Percentiles rank a stretch among this genome's conserved stretches.
These are phyloP conservation scores for Gynochthodes officinalis DNA, from an alignment of 257 asterid species.

Conservation along the genomic window DNA sequence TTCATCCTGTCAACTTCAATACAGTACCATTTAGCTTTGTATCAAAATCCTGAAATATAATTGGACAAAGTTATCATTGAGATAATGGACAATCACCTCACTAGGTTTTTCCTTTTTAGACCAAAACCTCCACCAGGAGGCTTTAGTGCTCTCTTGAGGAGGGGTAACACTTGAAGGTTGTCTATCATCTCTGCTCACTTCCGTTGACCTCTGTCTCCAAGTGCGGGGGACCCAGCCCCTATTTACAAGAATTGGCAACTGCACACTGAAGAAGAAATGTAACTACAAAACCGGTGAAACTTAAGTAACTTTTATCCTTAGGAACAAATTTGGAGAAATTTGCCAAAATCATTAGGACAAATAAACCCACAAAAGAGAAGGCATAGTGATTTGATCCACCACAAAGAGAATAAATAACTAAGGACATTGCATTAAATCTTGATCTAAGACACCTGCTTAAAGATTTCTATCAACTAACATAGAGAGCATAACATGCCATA, in stretches of 20 bases:
- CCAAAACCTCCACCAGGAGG: slow-evolving; percentile 63
- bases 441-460: not conserved
- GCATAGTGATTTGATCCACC: not conserved
- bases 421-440: not conserved
- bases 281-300: slow-evolving; percentile 24
- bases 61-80: slow-evolving; percentile 16
- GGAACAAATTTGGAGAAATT: not conserved
- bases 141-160: slow-evolving; percentile 35
- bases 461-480: not conserved
- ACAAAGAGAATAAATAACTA: not conserved
- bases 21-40: slow-evolving; percentile 26
- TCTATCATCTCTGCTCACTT: slow-evolving; percentile 30
- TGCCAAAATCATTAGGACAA: not conserved
- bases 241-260: slow-evolving; percentile 71
- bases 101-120: slow-evolving; percentile 38
- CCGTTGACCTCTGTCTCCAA: slow-evolving; percentile 77
- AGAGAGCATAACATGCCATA: slow-evolving; percentile 1
- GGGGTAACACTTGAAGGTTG: slow-evolving; percentile 33
- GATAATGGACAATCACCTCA: slow-evolving; percentile 38
- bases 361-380: not conserved
- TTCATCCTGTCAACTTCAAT: slow-evolving; percentile 51
- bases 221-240: slow-evolving; percentile 99
- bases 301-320: not conserved
- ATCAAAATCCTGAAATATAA: slow-evolving; percentile 12
- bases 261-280: slow-evolving; percentile 49